Conservation (phyloP, 164 flowering plant genomes). For the Brasenia schreberi region DNA sequence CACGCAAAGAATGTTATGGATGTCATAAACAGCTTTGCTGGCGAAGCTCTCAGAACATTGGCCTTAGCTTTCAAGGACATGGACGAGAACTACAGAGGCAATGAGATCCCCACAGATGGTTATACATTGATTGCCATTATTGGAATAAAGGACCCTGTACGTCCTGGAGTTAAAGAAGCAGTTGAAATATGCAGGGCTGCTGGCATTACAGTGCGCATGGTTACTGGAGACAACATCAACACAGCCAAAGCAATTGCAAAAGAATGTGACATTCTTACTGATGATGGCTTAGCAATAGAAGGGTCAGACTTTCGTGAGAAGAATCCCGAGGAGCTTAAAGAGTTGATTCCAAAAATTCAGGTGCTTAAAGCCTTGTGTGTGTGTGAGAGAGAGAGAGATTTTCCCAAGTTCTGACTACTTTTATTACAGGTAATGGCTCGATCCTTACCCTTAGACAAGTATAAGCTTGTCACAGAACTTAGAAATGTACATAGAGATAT, state of each 20-base stretch:
- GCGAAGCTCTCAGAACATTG: constrained; percentile 36
- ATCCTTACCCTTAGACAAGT: constrained; percentile 24
- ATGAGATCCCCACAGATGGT: constrained; percentile 22
- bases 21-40: constrained; percentile 29
- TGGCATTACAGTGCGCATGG: constrained; percentile 41
- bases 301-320: constrained; percentile 29
- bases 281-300: constrained; percentile 36
- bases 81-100: constrained; percentile 8
- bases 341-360: constrained; percentile 26
- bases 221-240: constrained; percentile 42
- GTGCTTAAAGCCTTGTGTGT: constrained; percentile 7
- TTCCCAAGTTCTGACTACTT: background rate
- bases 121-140: constrained; percentile 36
- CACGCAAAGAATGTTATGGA: constrained; percentile 11
- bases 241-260: constrained; percentile 47
- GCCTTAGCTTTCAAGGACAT: constrained; percentile 36
- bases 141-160: constrained; percentile 48
- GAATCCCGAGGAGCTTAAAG: constrained; percentile 18
- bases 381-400: background rate
- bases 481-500: constrained; percentile 15
- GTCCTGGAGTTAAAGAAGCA: constrained; percentile 37
- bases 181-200: constrained; percentile 32
- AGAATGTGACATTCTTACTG: constrained; percentile 41
- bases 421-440: constrained; percentile 23
- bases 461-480: constrained; percentile 16